A percentile compares a stretch with the other conserved stretches of the same genome.
These are phyloP conservation scores for Penicillium sp. DNA, from an alignment of 2,329 filamentous ascomycete genomes.

Conservation along the genomic window DNA sequence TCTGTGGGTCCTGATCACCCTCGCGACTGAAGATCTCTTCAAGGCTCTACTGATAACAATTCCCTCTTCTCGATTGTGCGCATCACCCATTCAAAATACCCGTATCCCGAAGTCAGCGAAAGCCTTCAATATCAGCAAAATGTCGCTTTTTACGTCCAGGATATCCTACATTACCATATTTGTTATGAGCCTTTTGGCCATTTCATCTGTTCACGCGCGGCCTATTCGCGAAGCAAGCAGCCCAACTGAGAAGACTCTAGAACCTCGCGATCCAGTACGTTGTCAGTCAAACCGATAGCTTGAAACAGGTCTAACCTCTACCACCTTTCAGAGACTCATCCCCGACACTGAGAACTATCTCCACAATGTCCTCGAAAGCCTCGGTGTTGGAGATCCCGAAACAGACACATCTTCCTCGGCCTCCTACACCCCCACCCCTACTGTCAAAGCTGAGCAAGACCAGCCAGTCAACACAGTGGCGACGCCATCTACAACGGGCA, in stretches of 20 bases:
- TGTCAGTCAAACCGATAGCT: not conserved
- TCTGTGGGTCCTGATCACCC: not conserved
- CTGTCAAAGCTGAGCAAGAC: constrained; percentile 2
- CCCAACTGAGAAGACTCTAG: constrained; percentile 3
- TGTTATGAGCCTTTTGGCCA: constrained; percentile 6
- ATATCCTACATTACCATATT: constrained; percentile 5
- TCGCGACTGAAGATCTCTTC: constrained; percentile 1
- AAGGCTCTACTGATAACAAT: not conserved
- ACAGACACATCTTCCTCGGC: not conserved
- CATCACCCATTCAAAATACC: not conserved
- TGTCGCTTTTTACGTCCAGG: constrained; percentile 4
- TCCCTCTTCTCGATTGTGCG: not conserved
- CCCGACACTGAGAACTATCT: constrained; percentile 25
- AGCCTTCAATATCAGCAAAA: constrained; percentile 3
- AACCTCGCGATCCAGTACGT: constrained; percentile 24
- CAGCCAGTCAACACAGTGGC: not conserved
- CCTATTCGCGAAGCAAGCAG: constrained; percentile 16
- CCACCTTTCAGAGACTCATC: constrained; percentile 24
- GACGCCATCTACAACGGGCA: constrained; percentile 11
- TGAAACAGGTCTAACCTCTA: constrained; percentile 1
- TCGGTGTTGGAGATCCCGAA: constrained; percentile 19
- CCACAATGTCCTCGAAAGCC: constrained; percentile 13
- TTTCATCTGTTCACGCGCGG: constrained; percentile 16
- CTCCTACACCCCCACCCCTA: constrained; percentile 13
- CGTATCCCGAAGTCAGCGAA: not conserved